Percentiles rank a stretch among this genome's conserved stretches.
These are phyloP conservation scores for Solanum pinnatisectum DNA, from an alignment of 257 asterid species.

Conservation along the genomic window DNA sequence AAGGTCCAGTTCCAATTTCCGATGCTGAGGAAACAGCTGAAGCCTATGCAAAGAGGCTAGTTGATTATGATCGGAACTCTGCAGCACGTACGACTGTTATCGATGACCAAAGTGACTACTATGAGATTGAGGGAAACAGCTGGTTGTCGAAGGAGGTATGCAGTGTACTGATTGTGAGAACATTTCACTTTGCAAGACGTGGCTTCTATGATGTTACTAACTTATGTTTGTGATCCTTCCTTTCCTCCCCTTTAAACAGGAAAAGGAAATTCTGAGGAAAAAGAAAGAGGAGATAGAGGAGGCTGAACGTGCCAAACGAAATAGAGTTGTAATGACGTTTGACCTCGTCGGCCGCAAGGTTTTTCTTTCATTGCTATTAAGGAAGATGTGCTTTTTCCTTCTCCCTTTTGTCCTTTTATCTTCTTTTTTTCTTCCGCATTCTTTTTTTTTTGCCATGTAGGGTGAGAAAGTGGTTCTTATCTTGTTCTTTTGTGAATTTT, in stretches of 20 bases:
- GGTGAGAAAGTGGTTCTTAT: neutral
- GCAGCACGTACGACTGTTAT: slow-evolving; percentile 96
- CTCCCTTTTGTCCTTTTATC: neutral
- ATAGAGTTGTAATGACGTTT: slow-evolving; percentile 69
- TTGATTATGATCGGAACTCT: slow-evolving; percentile 91
- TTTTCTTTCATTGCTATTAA: neutral
- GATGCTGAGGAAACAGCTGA: slow-evolving; percentile 85
- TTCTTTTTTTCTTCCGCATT: neutral
- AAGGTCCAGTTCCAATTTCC: slow-evolving; percentile 32
- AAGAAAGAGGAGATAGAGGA: slow-evolving; percentile 79
- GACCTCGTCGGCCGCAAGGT: slow-evolving; percentile 98
- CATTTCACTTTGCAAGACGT: neutral
- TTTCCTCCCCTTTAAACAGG: slow-evolving; percentile 33
- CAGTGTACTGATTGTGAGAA: neutral
- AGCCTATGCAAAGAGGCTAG: slow-evolving; percentile 88
- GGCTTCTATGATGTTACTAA: neutral
- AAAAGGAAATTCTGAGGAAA: slow-evolving; percentile 71
- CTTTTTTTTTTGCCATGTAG: neutral
- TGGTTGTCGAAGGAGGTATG: slow-evolving; percentile 87
- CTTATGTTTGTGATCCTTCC: neutral
- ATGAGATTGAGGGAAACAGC: slow-evolving; percentile 65
- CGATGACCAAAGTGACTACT: slow-evolving; percentile 97
- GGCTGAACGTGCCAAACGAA: slow-evolving; percentile 65
- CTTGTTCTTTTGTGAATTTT: neutral
- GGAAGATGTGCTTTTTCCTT: neutral